Percentiles rank a stretch among this genome's conserved stretches.
These are phyloP conservation scores for Podospora tetraspora DNA, from an alignment of 495 filamentous ascomycete species.

Conservation along the genomic window DNA sequence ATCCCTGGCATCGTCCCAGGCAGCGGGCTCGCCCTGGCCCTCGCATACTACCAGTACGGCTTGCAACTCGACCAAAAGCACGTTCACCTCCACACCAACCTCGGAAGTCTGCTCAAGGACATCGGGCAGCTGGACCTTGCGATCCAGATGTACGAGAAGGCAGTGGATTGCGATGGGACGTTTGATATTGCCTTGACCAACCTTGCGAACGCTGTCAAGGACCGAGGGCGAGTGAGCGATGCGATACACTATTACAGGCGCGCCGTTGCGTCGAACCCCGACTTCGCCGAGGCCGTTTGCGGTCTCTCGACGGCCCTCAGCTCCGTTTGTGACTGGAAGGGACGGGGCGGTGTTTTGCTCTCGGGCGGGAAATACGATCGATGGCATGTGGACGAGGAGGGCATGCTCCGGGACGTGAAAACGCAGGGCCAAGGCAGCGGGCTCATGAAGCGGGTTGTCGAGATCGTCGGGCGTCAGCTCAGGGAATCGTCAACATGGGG, in stretches of 20 bases:
- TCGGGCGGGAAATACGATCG: constrained; percentile 71
- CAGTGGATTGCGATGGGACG: constrained; percentile 80
- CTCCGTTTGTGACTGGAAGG: constrained; percentile 93
- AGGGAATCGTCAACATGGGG: constrained; percentile 87
- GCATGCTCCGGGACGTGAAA: constrained; percentile 73
- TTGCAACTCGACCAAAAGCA: constrained; percentile 79
- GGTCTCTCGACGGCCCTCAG: constrained; percentile 94
- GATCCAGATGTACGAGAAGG: constrained; percentile 96
- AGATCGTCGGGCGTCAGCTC: constrained; percentile 89
- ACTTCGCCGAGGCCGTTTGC: constrained; percentile 96
- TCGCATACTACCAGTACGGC: constrained; percentile 94
- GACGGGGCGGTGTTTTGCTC: constrained; percentile 76
- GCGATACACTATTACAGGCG: constrained; percentile 89
- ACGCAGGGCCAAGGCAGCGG: constrained; percentile 57
- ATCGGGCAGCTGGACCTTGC: constrained; percentile 88
- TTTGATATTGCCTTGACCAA: constrained; percentile 98
- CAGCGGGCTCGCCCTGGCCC: constrained; percentile 79
- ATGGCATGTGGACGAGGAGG: constrained; percentile 89
- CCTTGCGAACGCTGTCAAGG: constrained; percentile 95
- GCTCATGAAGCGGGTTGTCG: constrained; percentile 92
- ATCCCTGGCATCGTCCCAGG: constrained; percentile 81
- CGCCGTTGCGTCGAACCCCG: constrained; percentile 83
- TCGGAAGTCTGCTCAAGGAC: constrained; percentile 93
- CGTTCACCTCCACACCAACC: constrained; percentile 96
- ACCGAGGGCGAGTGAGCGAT: constrained; percentile 86